Evolutionary conservation across 306 rosid species (phyloP), one percentile per base, ranked within the genome.

Genomic region (Prunus davidiana): DNA sequence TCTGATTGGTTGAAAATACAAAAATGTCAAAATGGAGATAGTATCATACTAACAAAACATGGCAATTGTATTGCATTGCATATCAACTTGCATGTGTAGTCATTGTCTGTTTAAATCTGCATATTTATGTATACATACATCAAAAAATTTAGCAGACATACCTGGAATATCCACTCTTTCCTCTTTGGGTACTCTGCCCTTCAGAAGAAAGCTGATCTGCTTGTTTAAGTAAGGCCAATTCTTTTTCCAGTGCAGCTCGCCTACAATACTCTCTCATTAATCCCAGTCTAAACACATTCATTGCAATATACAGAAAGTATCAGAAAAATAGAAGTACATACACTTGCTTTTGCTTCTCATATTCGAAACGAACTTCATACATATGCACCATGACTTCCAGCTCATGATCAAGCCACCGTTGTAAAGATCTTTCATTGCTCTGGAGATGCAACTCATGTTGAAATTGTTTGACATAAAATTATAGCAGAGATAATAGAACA

Each of bases 401-500:
- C 86, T 91, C 97, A 71, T 89, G 94, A 81, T 91, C 97, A 73
- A 89, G 91, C 97, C 95, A 91, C 82, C 80, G 86, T 76, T 72
- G 87, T 71, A 88, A 78, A 76, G 91, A 80, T 68, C 88, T 88
- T 52, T 91, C 95, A 65, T 83, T 91, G 65, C 77, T 84, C 97
- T 91, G 78, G 72, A 82, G 55, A 81, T 52, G 77, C 41, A 78
- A 76, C 30, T 75, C 75, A 43, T 60, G 49, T 72, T 51, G 73
- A 74, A 79, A 55, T 19, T 73, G 64, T 25, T 32, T 5, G 20
- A 27, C 28, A 20, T 11, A n/a, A 62, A 62, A 19, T 27, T 62
- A 13, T 27, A 2, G 43, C 66, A 62, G 43, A 62, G 43, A 62
- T 27, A 25, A 58, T 12, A 58, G 30, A 4, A 52, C 9, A 52